Conservation (phyloP, 805 yeast species). For the Ogataea polymorpha region DNA sequence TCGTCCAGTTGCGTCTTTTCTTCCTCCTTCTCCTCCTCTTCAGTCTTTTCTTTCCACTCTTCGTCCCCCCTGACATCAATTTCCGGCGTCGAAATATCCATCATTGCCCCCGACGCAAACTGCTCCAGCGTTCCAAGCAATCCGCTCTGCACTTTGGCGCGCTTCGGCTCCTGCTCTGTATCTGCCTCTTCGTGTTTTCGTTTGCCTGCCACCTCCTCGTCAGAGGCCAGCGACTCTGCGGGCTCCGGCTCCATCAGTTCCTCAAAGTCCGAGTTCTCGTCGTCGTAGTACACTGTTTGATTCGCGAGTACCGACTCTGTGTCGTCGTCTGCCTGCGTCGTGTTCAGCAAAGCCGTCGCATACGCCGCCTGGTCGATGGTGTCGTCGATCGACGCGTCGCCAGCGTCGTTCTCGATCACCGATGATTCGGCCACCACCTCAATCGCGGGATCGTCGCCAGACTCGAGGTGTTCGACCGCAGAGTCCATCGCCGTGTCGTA, state of each 20-base stretch:
- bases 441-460: slow-evolving; percentile 3
- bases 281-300: slow-evolving; percentile 26
- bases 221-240: slow-evolving; percentile 7
- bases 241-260: background rate
- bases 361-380: slow-evolving; percentile 24
- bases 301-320: slow-evolving; percentile 21
- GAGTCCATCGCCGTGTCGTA: slow-evolving; percentile 1
- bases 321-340: slow-evolving; percentile 14
- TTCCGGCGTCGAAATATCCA: slow-evolving; percentile 13
- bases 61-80: too few relatives aligned
- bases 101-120: slow-evolving; percentile 15
- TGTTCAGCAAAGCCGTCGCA: slow-evolving; percentile 27
- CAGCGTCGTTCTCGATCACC: slow-evolving; percentile 15
- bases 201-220: slow-evolving; percentile 1
- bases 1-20: too few relatives aligned
- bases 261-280: slow-evolving; percentile 8
- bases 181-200: slow-evolving; percentile 1
- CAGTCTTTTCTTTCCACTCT: too few relatives aligned
- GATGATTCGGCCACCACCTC: slow-evolving; percentile 30
- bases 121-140: slow-evolving; percentile 2
- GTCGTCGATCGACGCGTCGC: slow-evolving; percentile 9
- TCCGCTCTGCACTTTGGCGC: background rate
- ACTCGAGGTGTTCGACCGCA: background rate
- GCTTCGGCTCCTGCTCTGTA: background rate
- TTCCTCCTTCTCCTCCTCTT: too few relatives aligned